phyloP scores from a whole-genome alignment of 2,329 filamentous ascomycete species.

The Penicillium sp. region DNA sequence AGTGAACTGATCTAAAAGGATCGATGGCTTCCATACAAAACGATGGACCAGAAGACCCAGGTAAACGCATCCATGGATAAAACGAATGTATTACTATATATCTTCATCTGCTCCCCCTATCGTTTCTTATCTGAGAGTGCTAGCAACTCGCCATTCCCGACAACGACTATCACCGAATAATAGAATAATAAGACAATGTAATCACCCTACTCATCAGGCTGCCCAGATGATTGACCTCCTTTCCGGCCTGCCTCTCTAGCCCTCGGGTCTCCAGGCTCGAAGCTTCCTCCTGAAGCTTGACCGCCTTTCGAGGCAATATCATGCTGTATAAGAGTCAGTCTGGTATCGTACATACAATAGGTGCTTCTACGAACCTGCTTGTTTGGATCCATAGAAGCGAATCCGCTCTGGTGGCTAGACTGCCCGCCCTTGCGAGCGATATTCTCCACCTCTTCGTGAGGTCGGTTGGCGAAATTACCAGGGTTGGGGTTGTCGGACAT shows the following conservation, averaged over 20 bases:
- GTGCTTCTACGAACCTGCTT: slow-evolving; percentile 25
- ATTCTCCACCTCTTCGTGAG: slow-evolving; percentile 45
- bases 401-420: slow-evolving; percentile 28
- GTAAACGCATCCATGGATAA: no score
- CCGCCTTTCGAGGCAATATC: slow-evolving; percentile 57
- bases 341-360: no score
- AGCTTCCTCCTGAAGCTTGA: slow-evolving; percentile 53
- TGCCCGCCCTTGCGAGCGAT: slow-evolving; percentile 39
- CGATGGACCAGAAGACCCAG: no score
- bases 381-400: slow-evolving; percentile 27
- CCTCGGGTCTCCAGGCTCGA: slow-evolving; percentile 52
- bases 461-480: slow-evolving; percentile 41
- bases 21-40: no score
- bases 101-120: no score
- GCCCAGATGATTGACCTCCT: slow-evolving; percentile 28
- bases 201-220: no score
- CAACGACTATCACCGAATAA: no score
- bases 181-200: no score
- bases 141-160: no score
- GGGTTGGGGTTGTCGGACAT: slow-evolving; percentile 31
- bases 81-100: no score
- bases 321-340: neutral
- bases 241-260: slow-evolving; percentile 55
- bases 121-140: no score
- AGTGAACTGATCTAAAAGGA: no score